Evolutionary conservation across 306 rosid species (phyloP).

Genomic region (Cucurbita ficifolia): DNA sequence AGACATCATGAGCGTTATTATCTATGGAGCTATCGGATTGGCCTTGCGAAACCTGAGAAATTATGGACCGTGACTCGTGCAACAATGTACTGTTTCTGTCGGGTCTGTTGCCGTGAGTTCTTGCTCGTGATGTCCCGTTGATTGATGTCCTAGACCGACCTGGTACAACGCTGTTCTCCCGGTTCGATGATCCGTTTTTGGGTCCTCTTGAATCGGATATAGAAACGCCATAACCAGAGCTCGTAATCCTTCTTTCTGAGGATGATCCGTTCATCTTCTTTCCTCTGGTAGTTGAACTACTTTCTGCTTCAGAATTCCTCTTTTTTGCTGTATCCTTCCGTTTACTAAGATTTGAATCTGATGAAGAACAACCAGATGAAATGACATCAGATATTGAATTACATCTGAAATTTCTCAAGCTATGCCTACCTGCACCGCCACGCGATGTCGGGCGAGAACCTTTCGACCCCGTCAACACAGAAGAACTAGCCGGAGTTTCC

Average conservation of each 20-base stretch:
- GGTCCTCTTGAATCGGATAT: constrained; percentile 67
- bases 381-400: constrained; percentile 60
- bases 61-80: constrained; percentile 23
- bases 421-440: constrained; percentile 49
- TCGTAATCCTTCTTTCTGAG: constrained; percentile 27
- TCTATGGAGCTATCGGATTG: constrained; percentile 20
- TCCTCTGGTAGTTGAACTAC: constrained; percentile 70
- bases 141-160: constrained; percentile 50
- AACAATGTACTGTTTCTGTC: constrained; percentile 34
- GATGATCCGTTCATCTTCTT: constrained; percentile 63
- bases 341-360: constrained; percentile 40
- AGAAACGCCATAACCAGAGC: constrained; percentile 48
- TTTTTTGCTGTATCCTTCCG: constrained; percentile 44
- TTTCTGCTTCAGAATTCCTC: constrained; percentile 74
- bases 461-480: constrained; percentile 20
- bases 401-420: constrained; percentile 70
- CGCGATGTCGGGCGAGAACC: constrained; percentile 24
- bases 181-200: constrained; percentile 34
- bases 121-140: constrained; percentile 22
- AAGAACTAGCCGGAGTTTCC: constrained; percentile 22
- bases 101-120: constrained; percentile 37
- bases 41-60: constrained; percentile 28
- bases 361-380: constrained; percentile 52
- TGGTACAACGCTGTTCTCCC: constrained; percentile 36
- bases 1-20: constrained; percentile 24